Evolutionary conservation across 352 stramenopile species (phyloP).

Genomic region (Phytopythium ostracodes): DNA sequence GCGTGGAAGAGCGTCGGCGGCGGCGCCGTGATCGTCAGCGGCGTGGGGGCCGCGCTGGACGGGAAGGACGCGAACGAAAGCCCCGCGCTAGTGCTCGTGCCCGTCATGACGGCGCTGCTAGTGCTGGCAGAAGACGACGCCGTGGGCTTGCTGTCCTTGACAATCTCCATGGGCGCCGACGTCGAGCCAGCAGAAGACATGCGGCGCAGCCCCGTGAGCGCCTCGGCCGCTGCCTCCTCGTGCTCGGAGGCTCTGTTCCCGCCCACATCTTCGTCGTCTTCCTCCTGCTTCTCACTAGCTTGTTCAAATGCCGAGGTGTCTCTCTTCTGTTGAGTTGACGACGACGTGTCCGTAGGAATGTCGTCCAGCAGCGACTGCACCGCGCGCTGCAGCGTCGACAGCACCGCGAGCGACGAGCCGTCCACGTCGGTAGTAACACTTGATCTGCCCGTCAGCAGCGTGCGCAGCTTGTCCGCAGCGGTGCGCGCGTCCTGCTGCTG

Average conservation of each 20-base stretch:
- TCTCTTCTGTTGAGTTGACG: not conserved
- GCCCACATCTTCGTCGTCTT: slow-evolving; percentile 13
- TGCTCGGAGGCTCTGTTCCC: slow-evolving; percentile 30
- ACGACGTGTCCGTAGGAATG: not conserved
- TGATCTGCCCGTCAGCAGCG: slow-evolving; percentile 13
- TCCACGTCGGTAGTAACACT: not conserved
- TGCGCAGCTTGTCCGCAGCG: slow-evolving; percentile 30
- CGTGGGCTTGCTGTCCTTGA: slow-evolving; percentile 1
- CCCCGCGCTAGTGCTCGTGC: slow-evolving; percentile 17
- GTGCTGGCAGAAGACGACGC: slow-evolving; percentile 8
- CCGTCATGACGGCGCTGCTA: slow-evolving; percentile 5
- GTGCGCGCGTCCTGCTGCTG: slow-evolving; percentile 33
- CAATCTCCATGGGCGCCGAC: not conserved
- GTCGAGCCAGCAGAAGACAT: not conserved
- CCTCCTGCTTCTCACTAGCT: slow-evolving; percentile 3
- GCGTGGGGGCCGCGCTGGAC: slow-evolving; percentile 14
- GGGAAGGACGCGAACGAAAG: slow-evolving; percentile 28
- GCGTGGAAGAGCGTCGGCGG: slow-evolving; percentile 29
- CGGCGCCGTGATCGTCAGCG: slow-evolving; percentile 47
- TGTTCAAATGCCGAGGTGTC: slow-evolving; percentile 8
- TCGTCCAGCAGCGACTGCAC: slow-evolving; percentile 22
- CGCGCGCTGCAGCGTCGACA: slow-evolving; percentile 45
- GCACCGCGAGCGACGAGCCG: slow-evolving; percentile 11
- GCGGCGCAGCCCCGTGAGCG: slow-evolving; percentile 61
- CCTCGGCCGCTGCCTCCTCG: slow-evolving; percentile 64